A percentile compares a stretch with the other conserved stretches of the same genome.
phyloP scores from a whole-genome alignment of 2,329 filamentous ascomycete species.

The Hymenoscyphus linearis region DNA sequence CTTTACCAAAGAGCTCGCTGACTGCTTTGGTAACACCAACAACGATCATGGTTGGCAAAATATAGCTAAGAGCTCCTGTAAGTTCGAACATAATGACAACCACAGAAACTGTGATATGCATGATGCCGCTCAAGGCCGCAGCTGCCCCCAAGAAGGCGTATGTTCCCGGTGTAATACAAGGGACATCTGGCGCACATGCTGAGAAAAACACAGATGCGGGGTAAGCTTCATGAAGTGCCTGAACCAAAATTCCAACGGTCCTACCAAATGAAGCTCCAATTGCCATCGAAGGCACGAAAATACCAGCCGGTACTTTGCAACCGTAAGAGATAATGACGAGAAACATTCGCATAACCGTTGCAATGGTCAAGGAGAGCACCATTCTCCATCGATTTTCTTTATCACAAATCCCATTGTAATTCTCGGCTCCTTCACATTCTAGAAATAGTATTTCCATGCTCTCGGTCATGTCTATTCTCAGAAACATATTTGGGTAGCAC shows the following conservation, averaged over 20 bases:
- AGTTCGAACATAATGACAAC: slow-evolving; percentile 99
- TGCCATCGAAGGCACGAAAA: slow-evolving; percentile 98
- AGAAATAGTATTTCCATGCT: slow-evolving; percentile 98
- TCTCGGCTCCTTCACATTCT: slow-evolving; percentile 84
- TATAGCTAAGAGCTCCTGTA: slow-evolving; percentile 94
- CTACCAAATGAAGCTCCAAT: slow-evolving; percentile 91
- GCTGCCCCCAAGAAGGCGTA: slow-evolving; percentile 94
- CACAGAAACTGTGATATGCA: slow-evolving; percentile 95
- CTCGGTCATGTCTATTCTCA: slow-evolving; percentile 97
- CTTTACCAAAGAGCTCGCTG: slow-evolving; percentile 85
- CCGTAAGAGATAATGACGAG: slow-evolving; percentile 95
- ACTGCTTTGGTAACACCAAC: slow-evolving; percentile 95
- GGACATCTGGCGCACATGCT: slow-evolving; percentile 81
- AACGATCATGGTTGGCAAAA: slow-evolving; percentile 97
- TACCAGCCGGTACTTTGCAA: slow-evolving; percentile 95
- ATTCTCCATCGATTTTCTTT: slow-evolving; percentile 69
- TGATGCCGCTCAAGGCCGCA: slow-evolving; percentile 88
- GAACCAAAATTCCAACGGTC: slow-evolving; percentile 89
- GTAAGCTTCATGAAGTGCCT: slow-evolving; percentile 79
- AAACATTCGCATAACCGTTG: slow-evolving; percentile 74
- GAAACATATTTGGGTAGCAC: slow-evolving; percentile 95
- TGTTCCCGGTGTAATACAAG: slow-evolving; percentile 94
- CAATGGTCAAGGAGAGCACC: slow-evolving; percentile 69
- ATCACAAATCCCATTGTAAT: slow-evolving; percentile 88
- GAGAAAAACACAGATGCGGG: slow-evolving; percentile 81